Base-by-base conservation (phyloP, 306 rosid species). In the Cucumis sativus region DNA sequence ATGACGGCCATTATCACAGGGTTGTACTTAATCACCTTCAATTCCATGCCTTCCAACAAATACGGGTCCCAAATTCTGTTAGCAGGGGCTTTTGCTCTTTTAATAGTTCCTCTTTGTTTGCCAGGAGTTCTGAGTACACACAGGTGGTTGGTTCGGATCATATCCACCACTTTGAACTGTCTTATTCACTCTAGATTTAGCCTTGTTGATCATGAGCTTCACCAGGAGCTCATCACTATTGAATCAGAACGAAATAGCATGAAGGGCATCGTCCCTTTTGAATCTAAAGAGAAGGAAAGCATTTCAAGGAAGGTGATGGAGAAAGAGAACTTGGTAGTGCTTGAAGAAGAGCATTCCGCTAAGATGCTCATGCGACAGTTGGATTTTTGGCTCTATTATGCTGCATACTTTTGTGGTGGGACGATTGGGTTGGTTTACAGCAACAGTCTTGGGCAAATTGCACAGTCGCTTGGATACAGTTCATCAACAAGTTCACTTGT, bases 401-500 rank as follows among this genome's bases (percentile, higher is more conserved):
- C 79, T 1, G 84, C 97, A 41, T 93, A 93, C 79, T 85, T 91
- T 4, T 91, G 92, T 83, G 97, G 98, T 57, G 97, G 88, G 11
- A 93, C 97, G 28, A 78, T 91, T 65, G 97, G 98, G 6, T 83
- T 93, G 89, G 96, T 85, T 75, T 93, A 91, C 62, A 88, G 96
- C 86, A 93, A 91, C 85, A 93, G 88, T 78, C 83, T 91, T 52
- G 98, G 97, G 14, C 96, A 93, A 84, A 93, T 93, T 82, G 80
- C 96, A 1, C 81, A 93, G 54, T 93, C 98, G 59, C 86, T 91
- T 11, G 98, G 93, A 74, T 80, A 77, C 55, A 23, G 66, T 78
- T 86, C 91, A 10, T 59, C 75, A 57, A 93, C 86, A 45, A 80
- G 52, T 70, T 88, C 96, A 61, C 89, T 91, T 15, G 96, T 91